Percentiles rank a stretch among this genome's conserved stretches.
These are phyloP conservation scores for Fusarium pininemorale DNA, from an alignment of 2,329 filamentous ascomycete genomes.

Conservation along the genomic window DNA sequence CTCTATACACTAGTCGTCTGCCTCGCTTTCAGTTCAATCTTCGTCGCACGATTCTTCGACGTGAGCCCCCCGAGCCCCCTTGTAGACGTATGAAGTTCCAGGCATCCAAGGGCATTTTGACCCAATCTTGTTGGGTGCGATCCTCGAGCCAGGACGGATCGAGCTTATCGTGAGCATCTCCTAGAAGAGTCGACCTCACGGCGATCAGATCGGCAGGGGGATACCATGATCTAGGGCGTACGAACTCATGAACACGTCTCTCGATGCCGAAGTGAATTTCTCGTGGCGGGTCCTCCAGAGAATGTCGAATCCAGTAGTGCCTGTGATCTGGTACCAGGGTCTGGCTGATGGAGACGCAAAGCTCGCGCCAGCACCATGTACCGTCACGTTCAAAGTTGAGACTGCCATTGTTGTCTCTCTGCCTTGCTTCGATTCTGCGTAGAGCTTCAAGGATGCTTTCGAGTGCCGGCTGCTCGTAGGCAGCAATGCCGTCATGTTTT, in stretches of 20 bases:
- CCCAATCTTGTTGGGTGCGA: background rate
- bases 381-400: background rate
- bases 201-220: rapidly evolving
- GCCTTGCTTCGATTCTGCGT: background rate
- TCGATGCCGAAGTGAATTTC: rapidly evolving
- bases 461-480: background rate
- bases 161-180: background rate
- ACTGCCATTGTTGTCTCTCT: background rate
- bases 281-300: background rate
- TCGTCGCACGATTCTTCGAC: background rate
- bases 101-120: background rate
- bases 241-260: background rate
- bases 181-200: background rate
- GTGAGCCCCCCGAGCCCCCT: too few relatives aligned
- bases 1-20: background rate
- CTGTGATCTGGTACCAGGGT: too few relatives aligned
- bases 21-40: background rate
- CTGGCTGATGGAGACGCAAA: background rate
- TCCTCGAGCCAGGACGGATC: background rate
- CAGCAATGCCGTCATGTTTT: background rate
- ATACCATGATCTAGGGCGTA: rapidly evolving
- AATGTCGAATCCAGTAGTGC: background rate
- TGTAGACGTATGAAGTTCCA: background rate
- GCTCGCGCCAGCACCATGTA: background rate
- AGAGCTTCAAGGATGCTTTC: background rate